These are phyloP conservation scores for Rhizomucor miehei DNA, from an alignment of 371 early-diverging fungal genomes.

Conservation along the genomic window DNA sequence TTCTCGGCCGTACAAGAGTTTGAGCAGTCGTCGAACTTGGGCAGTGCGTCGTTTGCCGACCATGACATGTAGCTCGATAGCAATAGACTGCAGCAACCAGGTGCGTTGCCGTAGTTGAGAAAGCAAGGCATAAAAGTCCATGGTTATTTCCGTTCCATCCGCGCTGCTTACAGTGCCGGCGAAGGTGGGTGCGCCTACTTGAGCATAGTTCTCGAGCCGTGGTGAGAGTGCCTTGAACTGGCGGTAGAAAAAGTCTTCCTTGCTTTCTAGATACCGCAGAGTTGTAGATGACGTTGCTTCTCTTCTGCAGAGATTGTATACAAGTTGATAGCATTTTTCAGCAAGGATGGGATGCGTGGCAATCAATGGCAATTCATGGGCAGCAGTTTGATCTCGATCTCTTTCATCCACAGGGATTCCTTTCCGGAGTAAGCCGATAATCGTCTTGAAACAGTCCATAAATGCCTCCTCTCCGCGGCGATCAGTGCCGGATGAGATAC, in stretches of 20 bases:
- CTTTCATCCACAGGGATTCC: slow-evolving; percentile 35
- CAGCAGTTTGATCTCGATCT: slow-evolving; percentile 8
- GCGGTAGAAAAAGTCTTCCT: slow-evolving; percentile 71
- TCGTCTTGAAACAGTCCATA: slow-evolving; percentile 63
- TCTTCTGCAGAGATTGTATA: slow-evolving; percentile 78
- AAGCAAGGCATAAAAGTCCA: slow-evolving; percentile 50
- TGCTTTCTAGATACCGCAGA: slow-evolving; percentile 77
- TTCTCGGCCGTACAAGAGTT: slow-evolving; percentile 50
- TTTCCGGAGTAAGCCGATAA: slow-evolving; percentile 64
- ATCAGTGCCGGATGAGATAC: slow-evolving; percentile 40
- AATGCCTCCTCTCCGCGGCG: slow-evolving; percentile 21
- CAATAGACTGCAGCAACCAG: slow-evolving; percentile 83
- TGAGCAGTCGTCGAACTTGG: slow-evolving; percentile 55
- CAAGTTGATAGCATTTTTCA: slow-evolving; percentile 82
- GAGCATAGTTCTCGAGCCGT: slow-evolving; percentile 37
- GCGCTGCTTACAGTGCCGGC: slow-evolving; percentile 19
- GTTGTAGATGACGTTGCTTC: slow-evolving; percentile 65
- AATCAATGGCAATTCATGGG: slow-evolving; percentile 42
- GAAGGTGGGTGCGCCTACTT: slow-evolving; percentile 10
- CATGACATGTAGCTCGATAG: slow-evolving; percentile 75
- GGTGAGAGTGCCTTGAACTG: slow-evolving; percentile 56
- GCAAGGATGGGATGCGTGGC: slow-evolving; percentile 76
- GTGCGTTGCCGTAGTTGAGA: slow-evolving; percentile 85
- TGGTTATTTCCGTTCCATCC: slow-evolving; percentile 24
- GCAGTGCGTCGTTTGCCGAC: slow-evolving; percentile 32